Base-by-base conservation (phyloP, 2,329 filamentous ascomycete genomes). In the Cadophora sp. region DNA sequence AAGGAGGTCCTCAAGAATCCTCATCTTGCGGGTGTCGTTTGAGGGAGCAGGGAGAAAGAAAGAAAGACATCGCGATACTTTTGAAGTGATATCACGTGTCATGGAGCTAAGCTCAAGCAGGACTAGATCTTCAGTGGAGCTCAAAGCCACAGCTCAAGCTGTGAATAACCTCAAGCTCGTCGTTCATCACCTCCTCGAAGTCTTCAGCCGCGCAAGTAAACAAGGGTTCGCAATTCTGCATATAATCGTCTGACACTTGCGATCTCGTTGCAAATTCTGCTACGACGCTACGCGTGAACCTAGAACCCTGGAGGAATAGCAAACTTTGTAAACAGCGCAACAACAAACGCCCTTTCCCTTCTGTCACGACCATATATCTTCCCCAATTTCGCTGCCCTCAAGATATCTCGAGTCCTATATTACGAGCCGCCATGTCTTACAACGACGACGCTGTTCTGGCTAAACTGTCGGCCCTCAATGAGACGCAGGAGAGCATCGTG, bases 371-470 rank as follows among this genome's bases (percentile, higher is more conserved):
- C 62, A 40, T 59, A 43, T 14, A 26, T 59, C 19, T 46, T 61
- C 29, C 43, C 24, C 53, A 46, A n/a, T 37, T 34, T 37, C 14
- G 61, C 63, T 50, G 22, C 37, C 5, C 26, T 61, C 26, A 56
- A 31, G n/a, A 62, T 19, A n/a, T 14, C 19, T 40, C 4, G 19
- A 59, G 5, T 51, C 48, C 40, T 4, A 40, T 29, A 46, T 24
- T 19, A n/a, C 48, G 16, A n/a, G 8, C 61, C 74, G 80, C 68
- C 69, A 97, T 99, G 95, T 91, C 96, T 56, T 98, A 97, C 82
- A 96, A 92, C 73, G 94, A 98, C 81, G 96, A 99, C 83, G 92
- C 94, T 58, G 94, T 99, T 66, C 89, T 94, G 79, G 93, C 95
- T 64, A 97, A 97, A 83, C 90, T 99, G 64, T 97, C 94, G 37